Percentiles rank a stretch among this genome's conserved stretches.
phyloP scores from a whole-genome alignment of 78 protist species.

The Dictyostelium capitatum region DNA sequence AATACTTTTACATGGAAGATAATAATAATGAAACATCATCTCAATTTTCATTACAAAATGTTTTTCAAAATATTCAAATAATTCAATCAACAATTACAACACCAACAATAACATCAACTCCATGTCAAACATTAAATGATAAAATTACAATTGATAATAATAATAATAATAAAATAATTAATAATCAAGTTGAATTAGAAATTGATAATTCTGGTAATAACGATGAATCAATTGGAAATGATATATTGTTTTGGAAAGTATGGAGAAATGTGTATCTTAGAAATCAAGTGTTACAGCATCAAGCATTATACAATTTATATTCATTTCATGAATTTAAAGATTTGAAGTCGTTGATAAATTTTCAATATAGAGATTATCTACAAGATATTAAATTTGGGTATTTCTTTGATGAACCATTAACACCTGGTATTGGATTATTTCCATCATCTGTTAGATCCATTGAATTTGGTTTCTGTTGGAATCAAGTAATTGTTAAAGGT shows the following conservation, averaged over 20 bases:
- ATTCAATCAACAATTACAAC: no score
- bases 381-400: neutral
- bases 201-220: neutral
- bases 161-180: neutral
- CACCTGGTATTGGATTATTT: neutral
- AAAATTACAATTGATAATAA: neutral
- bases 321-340: slow-evolving; percentile 1
- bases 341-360: neutral
- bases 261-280: neutral
- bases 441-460: neutral
- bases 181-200: neutral
- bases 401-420: neutral
- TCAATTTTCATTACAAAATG: neutral
- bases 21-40: neutral
- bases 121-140: neutral
- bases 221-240: neutral
- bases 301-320: neutral
- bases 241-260: neutral
- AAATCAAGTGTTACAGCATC: neutral
- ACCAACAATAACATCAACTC: neutral
- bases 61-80: neutral
- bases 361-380: slow-evolving; percentile 1
- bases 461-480: neutral
- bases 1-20: neutral
- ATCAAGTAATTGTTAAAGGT: neutral